These are phyloP conservation scores for Thelonectria discophora DNA, from an alignment of 2,329 filamentous ascomycete genomes.

Conservation along the genomic window DNA sequence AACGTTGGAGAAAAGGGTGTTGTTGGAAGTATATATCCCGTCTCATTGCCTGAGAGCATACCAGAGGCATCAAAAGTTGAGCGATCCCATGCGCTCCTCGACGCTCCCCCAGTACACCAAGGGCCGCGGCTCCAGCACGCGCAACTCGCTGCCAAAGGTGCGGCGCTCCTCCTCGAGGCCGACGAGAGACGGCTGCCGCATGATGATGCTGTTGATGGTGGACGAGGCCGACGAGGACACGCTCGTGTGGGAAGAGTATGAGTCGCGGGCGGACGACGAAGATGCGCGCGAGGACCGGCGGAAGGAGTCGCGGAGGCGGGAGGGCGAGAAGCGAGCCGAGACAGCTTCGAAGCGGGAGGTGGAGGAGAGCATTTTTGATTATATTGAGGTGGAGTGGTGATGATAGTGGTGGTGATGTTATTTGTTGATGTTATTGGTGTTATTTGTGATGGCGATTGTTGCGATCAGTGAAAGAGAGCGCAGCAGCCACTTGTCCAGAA, in stretches of 20 bases:
- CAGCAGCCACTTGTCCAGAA: conserved; percentile 39
- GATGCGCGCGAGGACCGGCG: conserved; percentile 59
- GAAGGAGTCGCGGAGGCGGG: conserved; percentile 60
- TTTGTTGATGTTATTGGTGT: neutral
- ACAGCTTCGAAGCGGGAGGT: conserved; percentile 59
- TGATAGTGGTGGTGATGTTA: neutral
- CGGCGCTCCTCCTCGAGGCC: conserved; percentile 66
- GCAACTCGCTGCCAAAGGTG: conserved; percentile 62
- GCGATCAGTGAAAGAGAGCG: neutral
- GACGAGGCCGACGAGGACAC: conserved; percentile 56
- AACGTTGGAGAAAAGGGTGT: too few relatives aligned
- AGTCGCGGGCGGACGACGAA: conserved; percentile 35
- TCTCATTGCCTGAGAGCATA: neutral
- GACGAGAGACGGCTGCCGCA: conserved; percentile 65
- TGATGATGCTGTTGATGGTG: conserved; percentile 68
- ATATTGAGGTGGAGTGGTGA: neutral
- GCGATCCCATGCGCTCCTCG: conserved; percentile 65
- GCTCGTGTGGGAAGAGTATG: conserved; percentile 56
- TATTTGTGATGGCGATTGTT: neutral
- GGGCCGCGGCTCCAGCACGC: conserved; percentile 68
- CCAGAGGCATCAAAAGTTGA: conserved; percentile 34
- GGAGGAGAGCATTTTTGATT: conserved; percentile 44
- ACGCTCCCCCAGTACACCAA: conserved; percentile 71
- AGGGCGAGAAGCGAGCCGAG: conserved; percentile 60
- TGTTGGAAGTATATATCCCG: too few relatives aligned